Conservation (phyloP, 148 eudicot species). For the Vaccinium myrtillus region DNA sequence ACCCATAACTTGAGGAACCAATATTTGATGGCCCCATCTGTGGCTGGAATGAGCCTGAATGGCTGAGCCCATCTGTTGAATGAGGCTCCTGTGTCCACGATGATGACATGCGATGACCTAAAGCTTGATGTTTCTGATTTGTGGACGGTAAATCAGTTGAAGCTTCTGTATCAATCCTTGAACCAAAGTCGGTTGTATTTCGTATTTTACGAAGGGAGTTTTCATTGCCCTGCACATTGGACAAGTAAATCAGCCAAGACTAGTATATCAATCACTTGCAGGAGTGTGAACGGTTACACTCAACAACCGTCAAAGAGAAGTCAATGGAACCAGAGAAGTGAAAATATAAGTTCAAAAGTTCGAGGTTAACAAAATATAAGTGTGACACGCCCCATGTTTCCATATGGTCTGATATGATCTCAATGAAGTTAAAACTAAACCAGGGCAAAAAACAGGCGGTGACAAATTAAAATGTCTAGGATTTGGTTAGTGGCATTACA, state of each 20-base stretch:
- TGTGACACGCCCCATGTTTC: not conserved
- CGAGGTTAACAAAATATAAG: not conserved
- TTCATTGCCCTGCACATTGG: slow-evolving; percentile 48
- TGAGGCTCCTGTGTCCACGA: slow-evolving; percentile 44
- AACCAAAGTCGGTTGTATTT: slow-evolving; percentile 36
- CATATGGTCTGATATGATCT: not conserved
- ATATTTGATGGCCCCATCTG: slow-evolving; percentile 32
- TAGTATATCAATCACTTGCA: not conserved
- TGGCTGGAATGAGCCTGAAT: slow-evolving; percentile 33
- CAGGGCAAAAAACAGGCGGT: not conserved
- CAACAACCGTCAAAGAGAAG: not conserved
- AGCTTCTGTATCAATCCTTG: slow-evolving; percentile 51
- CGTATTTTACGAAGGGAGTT: slow-evolving; percentile 34
- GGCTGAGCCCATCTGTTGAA: slow-evolving; percentile 30
- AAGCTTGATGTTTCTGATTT: slow-evolving; percentile 47
- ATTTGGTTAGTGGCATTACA: not conserved
- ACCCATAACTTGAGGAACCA: slow-evolving; percentile 27
- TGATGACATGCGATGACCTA: slow-evolving; percentile 42
- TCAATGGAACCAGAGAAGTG: not conserved
- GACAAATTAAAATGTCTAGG: not conserved
- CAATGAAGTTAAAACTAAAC: not conserved
- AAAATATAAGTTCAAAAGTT: not conserved
- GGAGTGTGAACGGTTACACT: not conserved
- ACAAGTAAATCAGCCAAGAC: slow-evolving; percentile 16
- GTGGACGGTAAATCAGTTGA: slow-evolving; percentile 39